Base-by-base conservation (phyloP, 306 rosid genomes). In the Inga laurina region DNA sequence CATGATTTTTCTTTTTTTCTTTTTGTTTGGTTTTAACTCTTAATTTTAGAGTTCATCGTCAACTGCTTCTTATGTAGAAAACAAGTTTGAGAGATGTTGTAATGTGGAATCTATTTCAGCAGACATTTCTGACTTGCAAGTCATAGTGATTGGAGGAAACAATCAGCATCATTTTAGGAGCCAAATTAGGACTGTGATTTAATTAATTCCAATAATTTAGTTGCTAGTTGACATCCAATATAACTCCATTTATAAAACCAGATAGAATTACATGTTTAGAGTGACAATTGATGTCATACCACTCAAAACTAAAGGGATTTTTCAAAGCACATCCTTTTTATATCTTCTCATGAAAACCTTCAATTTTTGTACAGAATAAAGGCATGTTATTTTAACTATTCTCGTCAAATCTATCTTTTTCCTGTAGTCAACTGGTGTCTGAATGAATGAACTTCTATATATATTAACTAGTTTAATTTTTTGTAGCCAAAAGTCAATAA, bases 101-200 rank as follows among this genome's bases (percentile, higher is more conserved):
- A 64, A 82, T 52, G 75, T 80, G 79, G 84, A 75, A 41, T 54
- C 32, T 3, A 12, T 48, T 54, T 2, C 21, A 32, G 88, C 88
- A 84, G 90, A 27, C 30, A 86, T 72, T 69, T 65, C 76, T 89
- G 88, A 89, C 88, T 83, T 74, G 3, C 30, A 44, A 37, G 43
- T 15, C 68, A 11, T 41, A 27, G 46, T 59, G 77, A 11, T 44
- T 3, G 81, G 81, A 39, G 61, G 44, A 78, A 49, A 59, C 35
- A 77, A 46, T 27, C 3, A 22, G 59, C 45, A 49, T 4, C n/a
- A 22, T 7, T 84, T 67, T 1, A 15, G 10, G 22, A 64, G 39
- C 10, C 19, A 30, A 32, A 8, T 66, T 39, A 10, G 24, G 44
- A 1, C 19, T 3, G 13, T 39, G 8, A 13, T 34, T 27, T 67